phyloP scores from a whole-genome alignment of 495 filamentous ascomycete genomes.

The Barbatosphaeria neglecta region DNA sequence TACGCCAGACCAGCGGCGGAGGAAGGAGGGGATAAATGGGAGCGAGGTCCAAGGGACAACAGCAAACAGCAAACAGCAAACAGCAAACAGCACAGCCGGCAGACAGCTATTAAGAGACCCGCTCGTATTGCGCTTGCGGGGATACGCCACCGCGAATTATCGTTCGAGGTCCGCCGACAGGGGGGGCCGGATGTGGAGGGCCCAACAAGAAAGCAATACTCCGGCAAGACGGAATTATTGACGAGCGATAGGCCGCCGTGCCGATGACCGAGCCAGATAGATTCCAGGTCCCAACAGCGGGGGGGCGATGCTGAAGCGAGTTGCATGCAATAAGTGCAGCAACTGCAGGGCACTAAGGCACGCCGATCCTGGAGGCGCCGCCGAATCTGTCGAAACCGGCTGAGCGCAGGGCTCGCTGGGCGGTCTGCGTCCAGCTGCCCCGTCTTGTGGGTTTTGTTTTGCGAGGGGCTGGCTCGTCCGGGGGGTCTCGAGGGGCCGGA shows the following conservation, averaged over 20 bases:
- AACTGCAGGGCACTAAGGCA: not conserved
- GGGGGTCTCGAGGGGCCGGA: too few relatives aligned
- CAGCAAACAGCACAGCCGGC: not conserved
- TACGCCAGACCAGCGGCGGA: not conserved
- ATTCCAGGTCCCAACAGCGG: not conserved
- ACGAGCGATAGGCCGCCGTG: not conserved
- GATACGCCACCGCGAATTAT: not conserved
- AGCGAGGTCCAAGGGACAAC: not conserved
- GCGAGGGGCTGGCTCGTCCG: too few relatives aligned
- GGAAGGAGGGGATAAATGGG: not conserved
- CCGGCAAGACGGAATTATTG: not conserved
- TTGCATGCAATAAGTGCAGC: not conserved
- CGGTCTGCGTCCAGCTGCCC: not conserved
- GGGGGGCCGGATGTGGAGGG: not conserved
- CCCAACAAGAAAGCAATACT: not conserved
- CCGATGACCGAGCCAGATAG: not conserved
- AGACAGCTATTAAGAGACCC: not conserved
- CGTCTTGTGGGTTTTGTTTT: too few relatives aligned
- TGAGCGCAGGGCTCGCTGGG: not conserved
- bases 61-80: not conserved
- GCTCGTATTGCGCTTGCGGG: not conserved
- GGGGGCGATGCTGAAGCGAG: not conserved
- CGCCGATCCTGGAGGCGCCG: not conserved
- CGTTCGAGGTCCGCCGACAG: not conserved
- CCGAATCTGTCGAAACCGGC: not conserved